These are phyloP conservation scores for Scleromitrula shiraiana DNA, from an alignment of 2,329 filamentous ascomycete genomes.

Conservation along the genomic window DNA sequence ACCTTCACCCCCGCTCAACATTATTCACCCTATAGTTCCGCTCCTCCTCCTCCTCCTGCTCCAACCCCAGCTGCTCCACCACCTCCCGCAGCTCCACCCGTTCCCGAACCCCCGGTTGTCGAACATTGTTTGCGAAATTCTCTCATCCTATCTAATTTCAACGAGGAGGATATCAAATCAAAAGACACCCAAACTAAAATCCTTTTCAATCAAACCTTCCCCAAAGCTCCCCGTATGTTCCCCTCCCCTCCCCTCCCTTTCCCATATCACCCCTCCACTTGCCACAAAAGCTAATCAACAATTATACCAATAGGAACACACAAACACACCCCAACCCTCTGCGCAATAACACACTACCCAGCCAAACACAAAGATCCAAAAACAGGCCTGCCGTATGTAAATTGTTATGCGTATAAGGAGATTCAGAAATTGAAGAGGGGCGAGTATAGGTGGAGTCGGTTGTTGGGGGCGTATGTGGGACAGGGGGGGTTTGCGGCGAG, in stretches of 20 bases:
- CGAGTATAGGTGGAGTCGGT: constrained; percentile 72
- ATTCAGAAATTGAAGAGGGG: constrained; percentile 67
- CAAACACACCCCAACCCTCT: constrained; percentile 36
- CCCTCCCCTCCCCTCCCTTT: background rate
- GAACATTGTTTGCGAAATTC: constrained; percentile 48
- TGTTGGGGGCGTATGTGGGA: constrained; percentile 80
- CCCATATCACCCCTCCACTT: background rate
- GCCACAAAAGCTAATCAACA: background rate
- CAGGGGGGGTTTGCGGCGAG: constrained; percentile 53
- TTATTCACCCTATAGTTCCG: constrained; percentile 9
- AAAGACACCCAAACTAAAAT: constrained; percentile 47
- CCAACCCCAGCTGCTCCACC: constrained; percentile 10
- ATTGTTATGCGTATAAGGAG: constrained; percentile 71
- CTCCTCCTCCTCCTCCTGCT: constrained; percentile 15
- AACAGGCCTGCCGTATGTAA: constrained; percentile 76
- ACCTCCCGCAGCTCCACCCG: constrained; percentile 18
- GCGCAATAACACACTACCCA: constrained; percentile 73
- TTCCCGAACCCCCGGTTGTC: constrained; percentile 33
- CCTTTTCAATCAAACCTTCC: constrained; percentile 43
- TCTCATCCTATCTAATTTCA: constrained; percentile 50
- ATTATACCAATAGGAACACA: constrained; percentile 15
- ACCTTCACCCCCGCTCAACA: constrained; percentile 13
- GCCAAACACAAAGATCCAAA: constrained; percentile 79
- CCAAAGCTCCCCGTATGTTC: constrained; percentile 39
- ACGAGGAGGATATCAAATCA: constrained; percentile 40